Evolutionary conservation across 768 basidiomycete species (phyloP).

Genomic region (Leccinum longicurvipes): DNA sequence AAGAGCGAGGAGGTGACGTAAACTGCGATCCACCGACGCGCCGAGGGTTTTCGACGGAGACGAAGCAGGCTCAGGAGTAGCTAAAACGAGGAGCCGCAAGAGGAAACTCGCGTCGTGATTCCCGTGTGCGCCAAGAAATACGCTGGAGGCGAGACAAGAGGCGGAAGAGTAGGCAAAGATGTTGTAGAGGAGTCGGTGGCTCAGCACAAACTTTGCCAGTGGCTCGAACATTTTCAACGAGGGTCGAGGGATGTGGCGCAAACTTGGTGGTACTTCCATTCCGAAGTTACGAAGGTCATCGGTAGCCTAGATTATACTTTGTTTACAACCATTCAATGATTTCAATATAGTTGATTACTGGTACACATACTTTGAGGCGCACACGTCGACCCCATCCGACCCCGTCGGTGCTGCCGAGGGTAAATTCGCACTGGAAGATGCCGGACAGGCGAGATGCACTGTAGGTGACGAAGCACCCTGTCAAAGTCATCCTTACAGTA

Average conservation of each 20-base stretch:
- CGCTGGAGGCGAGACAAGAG: conserved; percentile 43
- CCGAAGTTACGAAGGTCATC: no score
- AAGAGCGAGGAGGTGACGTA: conserved; percentile 48
- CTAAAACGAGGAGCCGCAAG: conserved; percentile 37
- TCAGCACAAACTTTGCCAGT: conserved; percentile 57
- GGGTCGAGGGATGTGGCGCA: conserved; percentile 46
- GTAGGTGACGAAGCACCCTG: conserved; percentile 57
- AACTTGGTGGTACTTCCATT: conserved; percentile 23
- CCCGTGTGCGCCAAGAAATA: conserved; percentile 28
- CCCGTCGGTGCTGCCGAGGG: not conserved
- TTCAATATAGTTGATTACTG: no score
- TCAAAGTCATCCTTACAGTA: conserved; percentile 74
- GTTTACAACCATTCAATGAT: no score
- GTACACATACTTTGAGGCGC: no score
- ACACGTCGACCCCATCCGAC: conserved; percentile 60
- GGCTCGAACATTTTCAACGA: conserved; percentile 62
- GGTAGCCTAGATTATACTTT: no score
- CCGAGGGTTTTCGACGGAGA: conserved; percentile 51
- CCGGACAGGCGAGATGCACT: conserved; percentile 38
- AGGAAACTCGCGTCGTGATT: conserved; percentile 23
- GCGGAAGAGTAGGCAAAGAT: conserved; percentile 51
- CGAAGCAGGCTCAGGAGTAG: conserved; percentile 43
- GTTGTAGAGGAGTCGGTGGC: conserved; percentile 53
- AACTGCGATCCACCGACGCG: conserved; percentile 40
- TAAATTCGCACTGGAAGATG: not conserved